Conservation (phyloP, 768 basidiomycete species). For the Strobilomyces confusus region DNA sequence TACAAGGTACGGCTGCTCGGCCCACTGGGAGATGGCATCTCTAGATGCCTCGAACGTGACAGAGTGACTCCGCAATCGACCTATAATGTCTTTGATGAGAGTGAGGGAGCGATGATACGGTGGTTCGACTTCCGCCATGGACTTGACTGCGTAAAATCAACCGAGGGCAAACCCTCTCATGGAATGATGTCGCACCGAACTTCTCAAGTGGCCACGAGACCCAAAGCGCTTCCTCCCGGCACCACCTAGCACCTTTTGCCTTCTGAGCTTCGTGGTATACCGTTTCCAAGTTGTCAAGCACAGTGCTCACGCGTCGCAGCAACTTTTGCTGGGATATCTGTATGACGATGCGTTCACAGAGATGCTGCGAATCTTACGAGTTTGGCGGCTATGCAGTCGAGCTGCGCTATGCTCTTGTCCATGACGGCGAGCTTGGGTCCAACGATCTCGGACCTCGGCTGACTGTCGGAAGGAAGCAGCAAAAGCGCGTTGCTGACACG, state of each 20-base stretch:
- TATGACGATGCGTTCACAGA: neutral
- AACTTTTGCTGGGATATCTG: slow-evolving; percentile 48
- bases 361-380: slow-evolving; percentile 46
- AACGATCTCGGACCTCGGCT: slow-evolving; percentile 57
- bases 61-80: slow-evolving; percentile 58
- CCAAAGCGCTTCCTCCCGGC: slow-evolving; percentile 71
- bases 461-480: slow-evolving; percentile 44
- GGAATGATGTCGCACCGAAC: slow-evolving; percentile 50
- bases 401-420: slow-evolving; percentile 58
- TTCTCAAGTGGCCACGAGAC: slow-evolving; percentile 77
- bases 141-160: slow-evolving; percentile 42
- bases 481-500: slow-evolving; percentile 58
- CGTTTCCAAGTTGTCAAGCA: slow-evolving; percentile 61
- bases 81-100: slow-evolving; percentile 52
- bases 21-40: slow-evolving; percentile 60
- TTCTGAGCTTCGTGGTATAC: slow-evolving; percentile 67
- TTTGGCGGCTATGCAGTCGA: slow-evolving; percentile 57
- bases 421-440: slow-evolving; percentile 62
- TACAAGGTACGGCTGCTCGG: slow-evolving; percentile 61
- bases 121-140: slow-evolving; percentile 50
- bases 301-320: slow-evolving; percentile 59
- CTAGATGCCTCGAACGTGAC: slow-evolving; percentile 68
- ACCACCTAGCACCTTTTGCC: slow-evolving; percentile 69
- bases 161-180: neutral
- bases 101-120: slow-evolving; percentile 66